phyloP scores from a whole-genome alignment of 2,329 filamentous ascomycete species.

The Cladosporium sp. region DNA sequence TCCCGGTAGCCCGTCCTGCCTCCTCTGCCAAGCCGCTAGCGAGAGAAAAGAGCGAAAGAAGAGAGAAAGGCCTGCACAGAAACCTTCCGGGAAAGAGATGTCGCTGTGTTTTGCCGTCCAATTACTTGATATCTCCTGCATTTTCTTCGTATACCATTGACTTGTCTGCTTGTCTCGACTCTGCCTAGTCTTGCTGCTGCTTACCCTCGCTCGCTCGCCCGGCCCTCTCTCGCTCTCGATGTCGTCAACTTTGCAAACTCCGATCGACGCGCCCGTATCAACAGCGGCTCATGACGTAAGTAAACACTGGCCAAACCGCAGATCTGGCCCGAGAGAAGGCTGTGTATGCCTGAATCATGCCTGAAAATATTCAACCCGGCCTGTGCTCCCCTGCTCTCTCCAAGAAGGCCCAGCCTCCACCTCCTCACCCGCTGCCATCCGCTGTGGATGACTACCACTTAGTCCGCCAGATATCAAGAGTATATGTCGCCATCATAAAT shows the following conservation, averaged over 20 bases:
- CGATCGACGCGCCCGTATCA: neutral
- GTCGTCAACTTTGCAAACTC: neutral
- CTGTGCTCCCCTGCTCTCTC: neutral
- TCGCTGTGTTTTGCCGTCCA: neutral
- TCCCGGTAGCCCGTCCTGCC: neutral
- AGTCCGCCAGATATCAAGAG: neutral
- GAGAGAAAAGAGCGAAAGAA: neutral
- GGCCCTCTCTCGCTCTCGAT: neutral
- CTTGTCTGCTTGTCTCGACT: neutral
- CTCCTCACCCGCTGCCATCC: neutral
- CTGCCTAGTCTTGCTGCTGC: neutral
- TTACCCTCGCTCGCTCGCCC: neutral
- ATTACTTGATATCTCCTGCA: neutral
- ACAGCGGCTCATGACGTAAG: neutral
- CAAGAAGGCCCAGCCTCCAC: neutral
- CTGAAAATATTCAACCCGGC: neutral
- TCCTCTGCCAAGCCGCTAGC: neutral
- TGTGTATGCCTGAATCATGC: neutral
- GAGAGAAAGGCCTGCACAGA: slow-evolving; percentile 3
- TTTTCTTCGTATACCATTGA: neutral
- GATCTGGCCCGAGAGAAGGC: neutral
- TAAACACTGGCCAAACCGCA: neutral
- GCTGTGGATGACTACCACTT: neutral
- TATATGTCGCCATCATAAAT: neutral
- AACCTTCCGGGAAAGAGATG: neutral